phyloP scores from a whole-genome alignment of 1,139 yeast genomes.

The Yamadazyma dendronema region DNA sequence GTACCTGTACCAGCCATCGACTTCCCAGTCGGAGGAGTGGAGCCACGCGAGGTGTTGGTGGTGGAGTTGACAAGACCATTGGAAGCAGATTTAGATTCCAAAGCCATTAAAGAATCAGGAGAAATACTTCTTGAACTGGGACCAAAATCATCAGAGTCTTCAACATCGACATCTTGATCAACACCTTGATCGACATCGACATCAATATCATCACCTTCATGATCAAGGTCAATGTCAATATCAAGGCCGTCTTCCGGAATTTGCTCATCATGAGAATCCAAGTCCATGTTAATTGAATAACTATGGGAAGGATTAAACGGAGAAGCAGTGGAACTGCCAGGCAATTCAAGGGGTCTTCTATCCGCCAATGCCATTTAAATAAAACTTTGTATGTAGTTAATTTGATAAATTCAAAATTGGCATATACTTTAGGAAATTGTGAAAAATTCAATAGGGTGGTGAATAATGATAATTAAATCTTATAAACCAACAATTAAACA shows the following conservation, averaged over 20 bases:
- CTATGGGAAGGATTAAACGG: background rate
- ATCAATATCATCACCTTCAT: background rate
- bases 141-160: slow-evolving; percentile 22
- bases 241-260: too few species aligned
- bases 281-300: slow-evolving; percentile 20
- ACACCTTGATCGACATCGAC: background rate
- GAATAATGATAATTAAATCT: slow-evolving; percentile 19
- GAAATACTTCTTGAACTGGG: slow-evolving; percentile 45
- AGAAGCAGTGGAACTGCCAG: slow-evolving; percentile 15
- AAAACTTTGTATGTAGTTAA: too few species aligned
- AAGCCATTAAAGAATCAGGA: slow-evolving; percentile 43
- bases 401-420: slow-evolving; percentile 1
- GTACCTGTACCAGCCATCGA: slow-evolving; percentile 8
- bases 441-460: slow-evolving; percentile 1
- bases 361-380: slow-evolving; percentile 61
- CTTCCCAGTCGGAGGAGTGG: slow-evolving; percentile 24
- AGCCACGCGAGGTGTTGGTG: slow-evolving; percentile 25
- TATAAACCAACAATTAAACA: slow-evolving; percentile 10
- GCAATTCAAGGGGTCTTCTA: slow-evolving; percentile 53
- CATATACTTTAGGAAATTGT: slow-evolving; percentile 1
- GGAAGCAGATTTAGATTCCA: slow-evolving; percentile 19
- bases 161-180: slow-evolving; percentile 1
- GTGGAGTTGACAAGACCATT: slow-evolving; percentile 21
- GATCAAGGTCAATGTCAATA: background rate
- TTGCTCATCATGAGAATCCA: slow-evolving; percentile 8